Base-by-base conservation (phyloP, 352 stramenopile species). In the Phytophthora citricola region DNA sequence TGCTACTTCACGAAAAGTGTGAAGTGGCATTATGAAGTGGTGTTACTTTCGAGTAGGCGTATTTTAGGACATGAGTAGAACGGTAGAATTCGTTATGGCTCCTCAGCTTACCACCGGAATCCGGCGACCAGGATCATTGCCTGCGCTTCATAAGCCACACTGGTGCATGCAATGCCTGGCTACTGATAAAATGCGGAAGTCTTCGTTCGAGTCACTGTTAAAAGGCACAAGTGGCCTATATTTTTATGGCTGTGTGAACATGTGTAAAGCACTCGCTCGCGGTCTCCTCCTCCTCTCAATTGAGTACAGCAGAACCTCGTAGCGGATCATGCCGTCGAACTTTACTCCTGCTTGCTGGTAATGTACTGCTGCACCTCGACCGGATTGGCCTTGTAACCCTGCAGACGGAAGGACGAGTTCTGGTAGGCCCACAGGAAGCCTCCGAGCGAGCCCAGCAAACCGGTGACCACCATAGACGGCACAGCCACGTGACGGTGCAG, bases 371-470 rank as follows among this genome's bases (percentile, higher is more conserved):
- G 65, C 43, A 92, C 83, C 56, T 92, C 81, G 41, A 73, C 65
- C 40, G 55, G 58, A 68, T 92, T 93, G 22, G 71, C 59, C 53
- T 83, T 74, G 75, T 81, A 92, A 41, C 87, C 85, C 71, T 93
- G 82, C 44, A 95, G 81, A 66, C 84, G 82, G 67, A 92, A 89
- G 27, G 75, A 87, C 59, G 84, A 93, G 75, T 83, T 93, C 78
- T 95, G 85, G 70, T 85, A 95, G 27, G 87, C 83, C 78, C 76
- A 91, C 66, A 95, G 40, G 60, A 90, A 91, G 58, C 85, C 87
- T 43, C 84, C 87, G 40, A 93, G 63, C 31, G 81, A 91, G 70
- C 87, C 87, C 17, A 95, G 65, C 14, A 93, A 11, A 26, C 87
- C 87, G 24, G 83, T 95, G 24, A 91, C 84, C 52, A 82, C 81